Conservation (phyloP, 2,329 filamentous ascomycete species). For the Colletotrichum filicis region DNA sequence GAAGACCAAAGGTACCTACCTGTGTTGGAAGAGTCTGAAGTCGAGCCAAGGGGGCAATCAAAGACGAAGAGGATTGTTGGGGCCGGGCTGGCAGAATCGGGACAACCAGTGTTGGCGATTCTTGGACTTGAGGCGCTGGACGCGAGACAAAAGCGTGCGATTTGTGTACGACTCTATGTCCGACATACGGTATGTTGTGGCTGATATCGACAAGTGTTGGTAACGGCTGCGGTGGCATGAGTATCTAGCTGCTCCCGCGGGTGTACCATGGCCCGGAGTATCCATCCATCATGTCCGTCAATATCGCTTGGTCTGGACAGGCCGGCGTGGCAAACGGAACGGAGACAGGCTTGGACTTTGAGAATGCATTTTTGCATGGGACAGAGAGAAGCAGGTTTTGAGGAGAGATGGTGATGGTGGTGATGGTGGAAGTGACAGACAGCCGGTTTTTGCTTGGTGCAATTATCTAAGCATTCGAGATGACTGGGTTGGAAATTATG, state of each 20-base stretch:
- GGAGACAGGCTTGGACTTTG: slow-evolving; percentile 22
- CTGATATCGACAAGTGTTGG: background rate
- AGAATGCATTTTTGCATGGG: background rate
- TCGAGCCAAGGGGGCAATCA: background rate
- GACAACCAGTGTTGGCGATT: background rate
- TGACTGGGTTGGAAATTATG: too few species aligned
- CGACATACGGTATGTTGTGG: background rate
- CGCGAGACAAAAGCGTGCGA: background rate
- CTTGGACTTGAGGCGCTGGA: background rate
- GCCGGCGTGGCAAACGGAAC: slow-evolving; percentile 18
- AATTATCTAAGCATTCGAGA: too few species aligned
- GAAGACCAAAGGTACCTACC: background rate
- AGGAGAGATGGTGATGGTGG: too few species aligned
- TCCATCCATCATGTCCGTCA: background rate
- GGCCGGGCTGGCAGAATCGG: too few species aligned
- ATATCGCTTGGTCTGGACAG: slow-evolving; percentile 5
- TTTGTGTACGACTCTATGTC: background rate
- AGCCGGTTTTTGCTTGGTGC: too few species aligned
- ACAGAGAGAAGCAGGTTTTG: background rate
- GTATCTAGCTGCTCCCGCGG: background rate
- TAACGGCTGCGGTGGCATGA: background rate
- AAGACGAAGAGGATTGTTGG: too few species aligned
- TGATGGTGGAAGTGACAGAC: too few species aligned
- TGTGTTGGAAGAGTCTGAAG: background rate
- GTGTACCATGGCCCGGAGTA: background rate